Evolutionary conservation across 208 protist species (phyloP).

Genomic region (Crithidia brevicula): DNA sequence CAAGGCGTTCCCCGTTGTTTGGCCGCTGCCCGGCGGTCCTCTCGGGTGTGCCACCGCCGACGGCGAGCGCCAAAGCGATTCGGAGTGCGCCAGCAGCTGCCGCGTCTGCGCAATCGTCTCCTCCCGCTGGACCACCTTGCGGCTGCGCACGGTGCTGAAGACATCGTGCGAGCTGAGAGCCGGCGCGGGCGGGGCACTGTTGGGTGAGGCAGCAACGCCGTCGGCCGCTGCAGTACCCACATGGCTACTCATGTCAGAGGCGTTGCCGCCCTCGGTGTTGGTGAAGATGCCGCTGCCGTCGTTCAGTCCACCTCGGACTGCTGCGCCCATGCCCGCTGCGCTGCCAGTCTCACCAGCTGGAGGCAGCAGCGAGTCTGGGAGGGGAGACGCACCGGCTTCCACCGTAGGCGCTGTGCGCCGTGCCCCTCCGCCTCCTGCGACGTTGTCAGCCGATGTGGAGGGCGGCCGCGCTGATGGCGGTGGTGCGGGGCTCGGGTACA

Average conservation of each 20-base stretch:
- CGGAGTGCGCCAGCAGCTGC: slow-evolving; percentile 31
- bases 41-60: background rate
- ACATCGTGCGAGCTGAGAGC: background rate
- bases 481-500: background rate
- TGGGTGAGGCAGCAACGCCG: background rate
- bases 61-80: slow-evolving; percentile 32
- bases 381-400: background rate
- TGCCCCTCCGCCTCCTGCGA: too few relatives aligned
- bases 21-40: background rate
- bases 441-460: too few relatives aligned
- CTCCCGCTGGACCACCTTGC: slow-evolving; percentile 13
- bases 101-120: slow-evolving; percentile 24
- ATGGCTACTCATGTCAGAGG: too few relatives aligned
- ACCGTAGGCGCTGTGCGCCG: background rate
- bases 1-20: background rate
- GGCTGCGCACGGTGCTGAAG: slow-evolving; percentile 13
- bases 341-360: too few relatives aligned
- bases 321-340: too few relatives aligned
- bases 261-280: too few relatives aligned
- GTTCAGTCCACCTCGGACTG: background rate
- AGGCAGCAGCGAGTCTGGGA: slow-evolving; percentile 7
- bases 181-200: background rate
- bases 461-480: background rate
- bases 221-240: background rate
- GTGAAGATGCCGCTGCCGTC: background rate